These are phyloP conservation scores for Wickerhamomyces sp. DNA, from an alignment of 1,139 yeast species.

Conservation along the genomic window DNA sequence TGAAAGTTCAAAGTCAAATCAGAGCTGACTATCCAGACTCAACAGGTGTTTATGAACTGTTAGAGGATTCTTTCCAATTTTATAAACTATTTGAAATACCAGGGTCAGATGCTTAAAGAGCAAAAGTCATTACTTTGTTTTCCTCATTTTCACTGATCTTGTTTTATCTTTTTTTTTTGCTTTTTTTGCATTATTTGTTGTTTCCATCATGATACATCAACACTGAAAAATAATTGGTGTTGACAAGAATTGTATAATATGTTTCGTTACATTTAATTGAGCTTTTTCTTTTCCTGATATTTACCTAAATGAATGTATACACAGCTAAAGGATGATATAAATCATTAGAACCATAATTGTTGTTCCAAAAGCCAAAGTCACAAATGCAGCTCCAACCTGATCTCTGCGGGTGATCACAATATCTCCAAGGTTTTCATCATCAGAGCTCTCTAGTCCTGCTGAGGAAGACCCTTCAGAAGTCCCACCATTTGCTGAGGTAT, in stretches of 20 bases:
- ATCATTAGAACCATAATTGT: slow-evolving; percentile 22
- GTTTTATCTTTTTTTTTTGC: background rate
- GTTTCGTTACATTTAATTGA: too few species aligned
- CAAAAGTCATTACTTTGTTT: background rate
- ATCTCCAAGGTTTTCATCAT: slow-evolving; percentile 26
- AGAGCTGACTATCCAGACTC: slow-evolving; percentile 59
- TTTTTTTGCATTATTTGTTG: too few species aligned
- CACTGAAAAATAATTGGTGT: too few species aligned
- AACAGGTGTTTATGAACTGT: slow-evolving; percentile 52
- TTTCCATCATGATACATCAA: too few species aligned
- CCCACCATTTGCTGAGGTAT: slow-evolving; percentile 54
- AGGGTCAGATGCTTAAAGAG: slow-evolving; percentile 27
- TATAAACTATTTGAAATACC: slow-evolving; percentile 42
- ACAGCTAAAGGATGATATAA: background rate
- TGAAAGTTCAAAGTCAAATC: slow-evolving; percentile 72
- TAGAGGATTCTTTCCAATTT: slow-evolving; percentile 49
- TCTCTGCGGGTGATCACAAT: slow-evolving; percentile 55
- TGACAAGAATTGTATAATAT: too few species aligned
- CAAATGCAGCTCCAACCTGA: slow-evolving; percentile 78
- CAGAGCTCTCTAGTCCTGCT: slow-evolving; percentile 37
- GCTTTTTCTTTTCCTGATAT: too few species aligned
- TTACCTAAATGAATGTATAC: too few species aligned
- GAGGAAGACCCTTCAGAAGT: slow-evolving; percentile 49
- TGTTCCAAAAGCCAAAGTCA: slow-evolving; percentile 66
- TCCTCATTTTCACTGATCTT: background rate